A percentile compares a stretch with the other conserved stretches of the same genome.
phyloP scores from a whole-genome alignment of 768 basidiomycete species.

The Suillus americanus region DNA sequence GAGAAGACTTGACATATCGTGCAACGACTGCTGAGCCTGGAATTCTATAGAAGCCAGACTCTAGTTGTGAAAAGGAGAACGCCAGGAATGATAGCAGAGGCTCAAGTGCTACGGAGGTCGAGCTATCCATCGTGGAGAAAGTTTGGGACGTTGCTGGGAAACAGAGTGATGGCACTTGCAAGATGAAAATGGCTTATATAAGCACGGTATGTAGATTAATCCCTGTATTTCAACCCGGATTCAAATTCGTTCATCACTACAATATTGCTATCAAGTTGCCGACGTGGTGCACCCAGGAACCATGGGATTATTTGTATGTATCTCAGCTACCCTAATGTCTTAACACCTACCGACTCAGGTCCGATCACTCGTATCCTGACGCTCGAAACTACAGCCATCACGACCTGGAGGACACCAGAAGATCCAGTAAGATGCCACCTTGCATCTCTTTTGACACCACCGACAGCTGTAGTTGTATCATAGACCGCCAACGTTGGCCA shows the following conservation, averaged over 20 bases:
- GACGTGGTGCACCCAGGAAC: neutral
- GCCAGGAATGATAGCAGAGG: slow-evolving; percentile 68
- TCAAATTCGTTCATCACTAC: neutral
- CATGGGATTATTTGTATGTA: neutral
- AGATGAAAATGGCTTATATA: neutral
- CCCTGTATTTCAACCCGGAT: neutral
- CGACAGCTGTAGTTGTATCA: slow-evolving; percentile 39
- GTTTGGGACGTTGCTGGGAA: neutral
- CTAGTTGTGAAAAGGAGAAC: slow-evolving; percentile 54
- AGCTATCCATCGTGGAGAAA: slow-evolving; percentile 34
- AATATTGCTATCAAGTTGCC: neutral
- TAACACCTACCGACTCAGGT: too few species aligned
- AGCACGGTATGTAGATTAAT: neutral
- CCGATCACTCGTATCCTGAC: too few species aligned
- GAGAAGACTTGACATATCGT: slow-evolving; percentile 92
- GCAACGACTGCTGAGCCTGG: slow-evolving; percentile 83
- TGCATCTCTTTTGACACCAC: neutral
- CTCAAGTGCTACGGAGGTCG: slow-evolving; percentile 36
- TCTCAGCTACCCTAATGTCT: too few species aligned
- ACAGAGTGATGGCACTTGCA: neutral
- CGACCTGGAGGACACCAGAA: too few species aligned
- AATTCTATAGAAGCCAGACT: slow-evolving; percentile 68
- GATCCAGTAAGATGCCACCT: neutral
- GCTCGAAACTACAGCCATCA: too few species aligned
- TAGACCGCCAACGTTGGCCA: slow-evolving; percentile 65